Base-by-base conservation (phyloP, 192 early-diverging fungal genomes). In the Coemansia sp. region DNA sequence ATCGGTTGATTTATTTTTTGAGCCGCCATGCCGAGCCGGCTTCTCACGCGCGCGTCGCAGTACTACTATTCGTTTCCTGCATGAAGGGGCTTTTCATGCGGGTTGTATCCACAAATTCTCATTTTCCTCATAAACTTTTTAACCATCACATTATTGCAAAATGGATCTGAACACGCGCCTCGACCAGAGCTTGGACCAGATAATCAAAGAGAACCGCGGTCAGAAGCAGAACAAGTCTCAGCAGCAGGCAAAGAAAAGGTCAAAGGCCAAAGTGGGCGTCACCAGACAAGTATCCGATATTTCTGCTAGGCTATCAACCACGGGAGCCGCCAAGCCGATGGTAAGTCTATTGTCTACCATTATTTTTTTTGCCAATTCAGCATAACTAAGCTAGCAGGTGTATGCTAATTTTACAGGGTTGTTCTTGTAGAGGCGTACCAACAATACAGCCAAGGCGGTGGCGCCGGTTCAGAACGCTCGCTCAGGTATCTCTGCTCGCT, bases 181-280 rank as follows among this genome's bases (percentile, higher is more conserved):
- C 50, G 72, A 79, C 77, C 68, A 79, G 62, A 79, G 77, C 55
- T 57, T 79, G 21, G 72, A 79, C 42, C 55, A 74, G 18, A 73
- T 79, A 39, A 79, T 79, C 10, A 79, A 64, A 26, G 77, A 73
- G 33, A 65, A 36, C 34, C 67, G 64, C 20, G 26, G 41, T 41
- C 60, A 63, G 56, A 62, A 14, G 31, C 6, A 42, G 3, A 33
- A 35, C 13, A 60, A 39, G 69, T 34, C 69, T 34, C 21, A 62
- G 23, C 39, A 45, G 21, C 50, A 36, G n/a, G 28, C 61, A 9
- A 55, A 20, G 33, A 16, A 9, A 3, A 61, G 33, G 35, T 31
- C 66, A 36, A 61, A 21, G 33, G 59, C 39, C 2, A 58, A 68
- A 59, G 42, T 31, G 28, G 35, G 34, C 11, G 34, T 20, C 21